Base-by-base conservation (phyloP, 352 stramenopile species). In the Phytophthora colocasiae region DNA sequence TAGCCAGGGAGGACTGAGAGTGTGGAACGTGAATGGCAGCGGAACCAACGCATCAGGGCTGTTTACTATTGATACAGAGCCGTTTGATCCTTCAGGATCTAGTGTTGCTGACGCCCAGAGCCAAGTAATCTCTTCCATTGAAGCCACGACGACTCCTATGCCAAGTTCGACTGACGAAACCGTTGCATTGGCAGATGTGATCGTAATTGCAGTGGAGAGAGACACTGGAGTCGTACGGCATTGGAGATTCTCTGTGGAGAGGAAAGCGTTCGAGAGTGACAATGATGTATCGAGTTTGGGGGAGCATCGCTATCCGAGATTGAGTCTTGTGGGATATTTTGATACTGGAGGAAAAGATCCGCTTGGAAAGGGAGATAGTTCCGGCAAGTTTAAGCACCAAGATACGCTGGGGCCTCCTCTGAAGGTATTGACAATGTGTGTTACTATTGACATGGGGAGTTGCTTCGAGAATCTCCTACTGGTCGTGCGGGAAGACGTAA, bases 401-500 rank as follows among this genome's bases (percentile, higher is more conserved):
- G 59, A 63, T 49, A 41, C 7, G 9, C 49, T 41, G 44, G 66
- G 45, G 51, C 69, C 49, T 27, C 53, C 24, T 22, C 59, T 70
- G 9, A 73, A 43, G 17, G 74, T 55, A 6, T 53, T 75, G 17
- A 50, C 55, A 7, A 63, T 91, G 24, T 90, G 69, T 40, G 70
- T 90, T n/a, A 57, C 55, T 17, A 69, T 91, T 17, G 69, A 89
- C 24, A 88, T 87, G 70, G 74, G 69, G 6, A 67, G 52, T 27
- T 89, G 77, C 45, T 58, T 57, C 1, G 84, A 91, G 49, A 84
- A 69, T 3, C 49, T 92, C 10, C 49, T 92, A 17, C 48, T 92
- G 0, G 71, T 90, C 6, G 55, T 87, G 22, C 72, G 70, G 14
- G 63, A 74, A 3, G 80, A 90, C 36, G 48, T 88, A 4, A 81